phyloP scores from a whole-genome alignment of 371 early-diverging fungal species.

The Polyrhizophydium stewartii region DNA sequence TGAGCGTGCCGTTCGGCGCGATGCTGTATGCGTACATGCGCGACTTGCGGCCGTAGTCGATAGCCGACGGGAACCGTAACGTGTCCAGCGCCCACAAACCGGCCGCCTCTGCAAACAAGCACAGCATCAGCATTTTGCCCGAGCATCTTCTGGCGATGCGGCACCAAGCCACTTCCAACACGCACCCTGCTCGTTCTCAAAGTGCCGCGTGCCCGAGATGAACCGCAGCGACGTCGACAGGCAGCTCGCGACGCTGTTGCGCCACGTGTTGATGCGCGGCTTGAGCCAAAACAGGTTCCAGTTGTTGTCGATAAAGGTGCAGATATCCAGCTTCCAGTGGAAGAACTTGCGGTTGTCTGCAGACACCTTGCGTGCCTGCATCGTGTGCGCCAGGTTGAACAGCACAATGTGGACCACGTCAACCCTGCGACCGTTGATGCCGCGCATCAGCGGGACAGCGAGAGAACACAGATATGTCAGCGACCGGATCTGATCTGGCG shows the following conservation, averaged over 20 bases:
- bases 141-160: neutral
- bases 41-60: constrained; percentile 5
- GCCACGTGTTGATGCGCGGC: constrained; percentile 46
- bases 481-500: no score
- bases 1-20: constrained; percentile 14
- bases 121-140: neutral
- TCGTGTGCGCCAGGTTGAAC: constrained; percentile 45
- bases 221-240: constrained; percentile 53
- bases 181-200: constrained; percentile 34
- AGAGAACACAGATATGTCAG: no score
- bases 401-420: constrained; percentile 60
- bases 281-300: constrained; percentile 62
- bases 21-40: constrained; percentile 12
- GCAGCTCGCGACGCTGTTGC: constrained; percentile 45
- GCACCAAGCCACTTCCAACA: neutral
- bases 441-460: no score
- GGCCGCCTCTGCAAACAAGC: neutral
- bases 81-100: constrained; percentile 21
- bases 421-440: constrained; percentile 23
- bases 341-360: constrained; percentile 46
- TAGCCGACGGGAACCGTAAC: constrained; percentile 9
- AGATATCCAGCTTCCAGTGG: constrained; percentile 50
- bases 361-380: constrained; percentile 7
- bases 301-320: constrained; percentile 51
- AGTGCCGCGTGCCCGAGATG: constrained; percentile 50